Percentiles rank a stretch among this genome's conserved stretches.
phyloP scores from a whole-genome alignment of 1,284 basidiomycete species.

The Trichosporon coremiiforme region DNA sequence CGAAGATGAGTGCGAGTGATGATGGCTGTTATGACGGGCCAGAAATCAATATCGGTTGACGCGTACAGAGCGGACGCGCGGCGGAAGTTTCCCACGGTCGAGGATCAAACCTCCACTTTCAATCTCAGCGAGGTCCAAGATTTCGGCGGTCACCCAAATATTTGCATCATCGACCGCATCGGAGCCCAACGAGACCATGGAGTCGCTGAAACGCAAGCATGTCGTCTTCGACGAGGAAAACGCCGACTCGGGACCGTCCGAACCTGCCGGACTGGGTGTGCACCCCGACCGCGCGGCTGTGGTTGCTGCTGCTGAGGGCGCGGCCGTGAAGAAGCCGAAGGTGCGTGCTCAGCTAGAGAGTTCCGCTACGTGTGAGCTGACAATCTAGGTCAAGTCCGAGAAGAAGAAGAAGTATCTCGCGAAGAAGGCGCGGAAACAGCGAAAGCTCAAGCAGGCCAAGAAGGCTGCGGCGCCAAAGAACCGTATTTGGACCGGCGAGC shows the following conservation, averaged over 20 bases:
- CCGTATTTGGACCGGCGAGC: constrained; percentile 35
- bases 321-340: constrained; percentile 36
- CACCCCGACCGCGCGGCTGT: constrained; percentile 27
- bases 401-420: constrained; percentile 68
- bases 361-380: constrained; percentile 14
- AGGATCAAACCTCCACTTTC: constrained; percentile 20
- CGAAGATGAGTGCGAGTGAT: neutral
- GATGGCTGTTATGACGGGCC: neutral
- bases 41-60: constrained; percentile 21
- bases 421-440: constrained; percentile 66
- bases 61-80: neutral
- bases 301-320: constrained; percentile 11
- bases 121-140: constrained; percentile 17
- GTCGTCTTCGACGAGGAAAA: constrained; percentile 31
- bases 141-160: constrained; percentile 22
- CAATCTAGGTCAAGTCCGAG: constrained; percentile 45
- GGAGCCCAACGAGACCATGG: constrained; percentile 18
- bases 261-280: neutral
- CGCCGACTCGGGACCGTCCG: neutral
- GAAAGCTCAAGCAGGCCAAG: constrained; percentile 60
- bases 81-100: constrained; percentile 35
- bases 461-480: constrained; percentile 53
- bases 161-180: constrained; percentile 8
- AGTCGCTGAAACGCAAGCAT: constrained; percentile 40
- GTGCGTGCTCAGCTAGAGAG: constrained; percentile 28